Conservation (phyloP, 2,329 filamentous ascomycete species). For the Chrysosporium keratinophilum region DNA sequence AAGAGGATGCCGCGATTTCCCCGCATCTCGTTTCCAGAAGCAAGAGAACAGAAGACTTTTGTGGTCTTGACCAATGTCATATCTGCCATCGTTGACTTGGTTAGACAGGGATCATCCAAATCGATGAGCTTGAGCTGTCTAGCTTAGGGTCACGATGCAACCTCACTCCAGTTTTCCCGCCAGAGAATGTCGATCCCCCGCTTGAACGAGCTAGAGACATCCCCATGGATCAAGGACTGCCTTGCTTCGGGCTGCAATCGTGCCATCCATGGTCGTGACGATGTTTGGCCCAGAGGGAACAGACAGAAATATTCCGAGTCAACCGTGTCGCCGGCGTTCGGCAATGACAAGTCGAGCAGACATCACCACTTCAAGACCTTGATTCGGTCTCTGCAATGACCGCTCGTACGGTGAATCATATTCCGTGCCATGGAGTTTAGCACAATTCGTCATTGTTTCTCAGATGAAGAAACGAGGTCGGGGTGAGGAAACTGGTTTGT, state of each 20-base stretch:
- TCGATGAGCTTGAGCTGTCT: not conserved
- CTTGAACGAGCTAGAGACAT: not conserved
- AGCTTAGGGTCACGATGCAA: constrained; percentile 1
- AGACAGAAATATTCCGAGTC: no score
- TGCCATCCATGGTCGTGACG: no score
- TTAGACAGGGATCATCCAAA: not conserved
- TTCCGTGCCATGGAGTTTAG: no score
- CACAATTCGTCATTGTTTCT: no score
- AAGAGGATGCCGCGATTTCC: not conserved
- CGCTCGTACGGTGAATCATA: no score
- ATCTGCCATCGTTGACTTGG: not conserved
- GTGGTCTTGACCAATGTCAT: constrained; percentile 1
- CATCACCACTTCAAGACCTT: no score
- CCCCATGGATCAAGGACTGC: not conserved
- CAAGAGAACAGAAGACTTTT: not conserved
- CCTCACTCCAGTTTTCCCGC: not conserved
- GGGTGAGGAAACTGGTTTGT: no score
- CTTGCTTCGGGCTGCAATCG: not conserved
- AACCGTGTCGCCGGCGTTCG: no score
- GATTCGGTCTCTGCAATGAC: no score
- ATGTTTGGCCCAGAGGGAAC: no score
- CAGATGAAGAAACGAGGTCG: no score
- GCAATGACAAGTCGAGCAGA: no score
- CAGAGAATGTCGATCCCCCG: constrained; percentile 1
- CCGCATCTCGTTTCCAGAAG: constrained; percentile 7